Evolutionary conservation across 192 early-diverging fungal genomes (phyloP).

Genomic region (Entomortierella parvispora): DNA sequence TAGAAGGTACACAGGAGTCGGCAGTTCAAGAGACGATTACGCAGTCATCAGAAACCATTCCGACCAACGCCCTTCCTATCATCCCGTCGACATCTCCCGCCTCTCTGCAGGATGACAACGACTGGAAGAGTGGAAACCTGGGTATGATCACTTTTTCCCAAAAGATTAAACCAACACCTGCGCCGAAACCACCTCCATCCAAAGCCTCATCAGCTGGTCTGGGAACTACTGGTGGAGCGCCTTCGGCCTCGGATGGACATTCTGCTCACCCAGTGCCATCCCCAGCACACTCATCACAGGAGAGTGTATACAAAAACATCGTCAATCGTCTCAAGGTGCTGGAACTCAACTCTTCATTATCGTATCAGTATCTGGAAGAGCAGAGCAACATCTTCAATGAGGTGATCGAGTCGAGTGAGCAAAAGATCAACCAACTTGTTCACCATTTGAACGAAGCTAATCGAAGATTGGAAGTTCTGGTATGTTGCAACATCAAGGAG

Average conservation of each 20-base stretch:
- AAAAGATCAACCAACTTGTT: slow-evolving; percentile 71
- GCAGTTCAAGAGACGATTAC: slow-evolving; percentile 4
- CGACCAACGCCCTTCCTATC: slow-evolving; percentile 8
- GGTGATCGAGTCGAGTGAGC: slow-evolving; percentile 68
- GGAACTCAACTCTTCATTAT: slow-evolving; percentile 83
- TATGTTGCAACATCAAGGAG: slow-evolving; percentile 29
- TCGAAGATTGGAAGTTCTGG: slow-evolving; percentile 71
- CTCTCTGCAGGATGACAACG: slow-evolving; percentile 36
- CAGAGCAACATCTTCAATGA: slow-evolving; percentile 78
- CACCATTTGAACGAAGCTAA: slow-evolving; percentile 73
- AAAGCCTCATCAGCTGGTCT: slow-evolving; percentile 22
- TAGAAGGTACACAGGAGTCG: background rate
- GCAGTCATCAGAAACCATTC: background rate
- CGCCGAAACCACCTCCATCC: slow-evolving; percentile 15
- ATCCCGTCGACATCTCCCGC: slow-evolving; percentile 38
- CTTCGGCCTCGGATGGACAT: slow-evolving; percentile 11
- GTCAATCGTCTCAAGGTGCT: slow-evolving; percentile 82
- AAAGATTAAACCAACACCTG: slow-evolving; percentile 33
- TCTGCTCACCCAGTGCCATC: slow-evolving; percentile 15
- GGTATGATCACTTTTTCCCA: slow-evolving; percentile 41
- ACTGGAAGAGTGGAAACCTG: slow-evolving; percentile 29
- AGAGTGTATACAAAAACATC: slow-evolving; percentile 86
- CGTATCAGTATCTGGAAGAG: slow-evolving; percentile 79
- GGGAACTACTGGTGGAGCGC: slow-evolving; percentile 15
- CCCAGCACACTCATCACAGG: slow-evolving; percentile 65